Percentiles rank a stretch among this genome's conserved stretches.
phyloP scores from a whole-genome alignment of 2,329 filamentous ascomycete genomes.

The Rhinocladiella similis region DNA sequence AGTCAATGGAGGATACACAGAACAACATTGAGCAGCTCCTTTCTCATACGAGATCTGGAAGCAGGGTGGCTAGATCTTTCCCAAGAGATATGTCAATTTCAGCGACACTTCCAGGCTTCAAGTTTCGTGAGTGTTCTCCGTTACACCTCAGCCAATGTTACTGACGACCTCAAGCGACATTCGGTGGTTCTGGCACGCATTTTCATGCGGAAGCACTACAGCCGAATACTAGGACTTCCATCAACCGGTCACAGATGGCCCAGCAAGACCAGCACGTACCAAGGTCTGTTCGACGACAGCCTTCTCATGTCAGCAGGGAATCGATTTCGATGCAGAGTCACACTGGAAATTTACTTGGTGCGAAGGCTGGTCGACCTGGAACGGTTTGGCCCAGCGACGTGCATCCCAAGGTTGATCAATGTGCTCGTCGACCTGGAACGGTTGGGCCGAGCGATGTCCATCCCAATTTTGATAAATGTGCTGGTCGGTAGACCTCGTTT shows the following conservation, averaged over 20 bases:
- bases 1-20: constrained; percentile 21
- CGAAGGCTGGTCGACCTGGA: constrained; percentile 8
- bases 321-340: neutral
- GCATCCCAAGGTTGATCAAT: constrained; percentile 4
- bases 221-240: neutral
- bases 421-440: constrained; percentile 6
- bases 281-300: constrained; percentile 9
- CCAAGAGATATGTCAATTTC: constrained; percentile 11
- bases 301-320: constrained; percentile 3
- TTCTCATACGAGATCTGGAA: constrained; percentile 34
- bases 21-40: constrained; percentile 40
- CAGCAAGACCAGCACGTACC: neutral
- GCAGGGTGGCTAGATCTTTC: constrained; percentile 11
- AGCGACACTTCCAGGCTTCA: neutral
- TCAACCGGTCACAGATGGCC: constrained; percentile 16
- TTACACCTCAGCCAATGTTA: neutral
- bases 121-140: constrained; percentile 7
- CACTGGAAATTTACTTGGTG: constrained; percentile 4
- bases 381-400: constrained; percentile 5
- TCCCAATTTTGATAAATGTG: constrained; percentile 9
- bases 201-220: constrained; percentile 10
- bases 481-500: neutral
- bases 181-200: constrained; percentile 8
- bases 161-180: constrained; percentile 12
- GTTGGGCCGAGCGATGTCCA: constrained; percentile 3